A percentile compares a stretch with the other conserved stretches of the same genome.
phyloP scores from a whole-genome alignment of 352 stramenopile species.

The Halophytophthora batemanensis region DNA sequence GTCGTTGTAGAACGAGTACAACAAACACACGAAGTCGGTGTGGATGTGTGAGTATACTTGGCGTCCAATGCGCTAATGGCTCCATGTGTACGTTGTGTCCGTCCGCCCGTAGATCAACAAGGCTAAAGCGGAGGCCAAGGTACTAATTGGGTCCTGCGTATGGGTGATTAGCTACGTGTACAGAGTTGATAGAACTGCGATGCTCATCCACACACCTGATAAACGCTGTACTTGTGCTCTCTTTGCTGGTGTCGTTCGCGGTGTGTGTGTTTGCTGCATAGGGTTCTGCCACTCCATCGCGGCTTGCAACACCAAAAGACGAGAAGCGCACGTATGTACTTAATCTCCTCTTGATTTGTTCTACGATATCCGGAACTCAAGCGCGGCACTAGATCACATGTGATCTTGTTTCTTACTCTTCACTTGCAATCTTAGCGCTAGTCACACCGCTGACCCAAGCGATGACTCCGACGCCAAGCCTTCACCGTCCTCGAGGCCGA shows the following conservation, averaged over 20 bases:
- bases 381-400: background rate
- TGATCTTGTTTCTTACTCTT: background rate
- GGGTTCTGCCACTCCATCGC: constrained; percentile 7
- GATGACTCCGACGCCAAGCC: constrained; percentile 12
- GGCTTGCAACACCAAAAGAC: constrained; percentile 19
- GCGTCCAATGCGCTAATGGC: background rate
- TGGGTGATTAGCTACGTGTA: too few relatives aligned
- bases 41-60: background rate
- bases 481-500: background rate
- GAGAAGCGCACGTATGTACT: constrained; percentile 32
- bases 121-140: constrained; percentile 17
- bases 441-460: constrained; percentile 8
- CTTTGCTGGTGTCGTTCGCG: background rate
- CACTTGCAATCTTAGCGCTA: constrained; percentile 12
- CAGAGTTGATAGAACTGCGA: too few relatives aligned
- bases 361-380: background rate
- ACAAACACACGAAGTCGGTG: background rate
- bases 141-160: background rate
- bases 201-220: too few relatives aligned
- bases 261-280: background rate
- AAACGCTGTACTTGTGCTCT: too few relatives aligned
- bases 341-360: background rate
- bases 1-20: background rate
- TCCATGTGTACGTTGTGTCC: background rate
- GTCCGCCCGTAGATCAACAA: constrained; percentile 10